A percentile compares a stretch with the other conserved stretches of the same genome.
Conservation (phyloP, 2,329 filamentous ascomycete genomes). For the Rhexocercosporidium sp. region DNA sequence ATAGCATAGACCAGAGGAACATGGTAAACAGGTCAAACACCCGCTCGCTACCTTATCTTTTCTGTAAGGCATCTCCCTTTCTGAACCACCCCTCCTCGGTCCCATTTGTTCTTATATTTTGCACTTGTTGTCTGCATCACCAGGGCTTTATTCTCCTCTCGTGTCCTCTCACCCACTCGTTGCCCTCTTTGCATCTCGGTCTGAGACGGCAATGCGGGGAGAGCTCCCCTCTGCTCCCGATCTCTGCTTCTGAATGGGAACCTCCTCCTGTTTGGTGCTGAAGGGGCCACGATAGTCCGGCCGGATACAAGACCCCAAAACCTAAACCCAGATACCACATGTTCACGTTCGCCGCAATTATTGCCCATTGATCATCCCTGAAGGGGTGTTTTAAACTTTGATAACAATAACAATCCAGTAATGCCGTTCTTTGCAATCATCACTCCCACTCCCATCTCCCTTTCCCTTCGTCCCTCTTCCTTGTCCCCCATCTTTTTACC, state of each 20-base stretch:
- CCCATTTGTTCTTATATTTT: background rate
- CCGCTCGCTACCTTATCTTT: background rate
- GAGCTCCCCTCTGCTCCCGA: no score
- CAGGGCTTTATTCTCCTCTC: background rate
- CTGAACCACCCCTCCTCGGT: background rate
- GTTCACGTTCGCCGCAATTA: background rate
- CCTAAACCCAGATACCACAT: background rate
- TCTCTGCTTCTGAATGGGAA: no score
- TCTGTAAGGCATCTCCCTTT: no score
- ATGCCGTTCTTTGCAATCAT: background rate
- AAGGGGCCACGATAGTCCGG: background rate
- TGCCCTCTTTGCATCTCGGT: background rate
- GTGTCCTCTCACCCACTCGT: slow-evolving; percentile 10
- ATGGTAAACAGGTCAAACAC: background rate
- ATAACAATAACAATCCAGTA: no score
- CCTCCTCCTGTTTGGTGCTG: background rate
- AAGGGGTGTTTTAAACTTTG: background rate
- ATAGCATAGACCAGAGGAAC: no score
- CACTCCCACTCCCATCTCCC: background rate
- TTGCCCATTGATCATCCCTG: background rate
- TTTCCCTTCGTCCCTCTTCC: background rate
- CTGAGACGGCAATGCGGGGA: slow-evolving; percentile 25
- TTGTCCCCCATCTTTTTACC: background rate
- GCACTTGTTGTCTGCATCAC: background rate
- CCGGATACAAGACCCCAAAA: background rate